A percentile compares a stretch with the other conserved stretches of the same genome.
These are phyloP conservation scores for Talaromyces sp. DNA, from an alignment of 2,329 filamentous ascomycete genomes.

Conservation along the genomic window DNA sequence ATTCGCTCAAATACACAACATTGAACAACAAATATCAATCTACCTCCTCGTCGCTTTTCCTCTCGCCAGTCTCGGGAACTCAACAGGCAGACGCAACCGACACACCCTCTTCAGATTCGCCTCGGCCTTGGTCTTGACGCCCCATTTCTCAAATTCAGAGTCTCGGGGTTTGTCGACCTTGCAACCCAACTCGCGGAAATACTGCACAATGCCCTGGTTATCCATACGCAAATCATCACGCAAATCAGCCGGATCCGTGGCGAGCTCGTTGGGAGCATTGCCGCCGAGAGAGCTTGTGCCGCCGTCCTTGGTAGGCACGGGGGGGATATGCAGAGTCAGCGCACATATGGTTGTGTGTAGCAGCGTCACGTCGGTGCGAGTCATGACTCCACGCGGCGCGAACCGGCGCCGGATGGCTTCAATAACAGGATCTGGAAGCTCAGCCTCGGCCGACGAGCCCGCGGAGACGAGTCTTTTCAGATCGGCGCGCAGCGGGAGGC, in stretches of 20 bases:
- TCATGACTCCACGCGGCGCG: constrained; percentile 30
- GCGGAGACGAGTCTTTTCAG: constrained; percentile 32
- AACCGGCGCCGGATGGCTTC: constrained; percentile 39
- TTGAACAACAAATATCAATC: background rate
- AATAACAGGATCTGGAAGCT: constrained; percentile 35
- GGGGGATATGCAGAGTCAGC: constrained; percentile 42
- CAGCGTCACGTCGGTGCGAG: constrained; percentile 37
- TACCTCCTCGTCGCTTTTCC: constrained; percentile 20
- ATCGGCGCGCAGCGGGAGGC: constrained; percentile 36
- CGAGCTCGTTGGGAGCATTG: constrained; percentile 33
- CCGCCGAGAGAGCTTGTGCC: constrained; percentile 31
- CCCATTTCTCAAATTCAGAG: constrained; percentile 38
- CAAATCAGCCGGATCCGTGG: constrained; percentile 42
- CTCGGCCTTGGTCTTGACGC: constrained; percentile 56
- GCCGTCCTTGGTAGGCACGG: constrained; percentile 33
- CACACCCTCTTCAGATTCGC: constrained; percentile 55
- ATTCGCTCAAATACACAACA: background rate
- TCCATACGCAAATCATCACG: constrained; percentile 41
- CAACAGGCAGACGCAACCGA: constrained; percentile 69
- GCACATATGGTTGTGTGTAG: constrained; percentile 45
- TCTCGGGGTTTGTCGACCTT: constrained; percentile 38
- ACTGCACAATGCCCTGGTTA: constrained; percentile 30
- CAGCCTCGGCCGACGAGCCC: constrained; percentile 17
- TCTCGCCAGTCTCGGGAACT: constrained; percentile 65
- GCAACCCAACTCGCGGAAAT: constrained; percentile 45